These are phyloP conservation scores for Coleophoma crateriformis DNA, from an alignment of 2,329 filamentous ascomycete genomes.

Conservation along the genomic window DNA sequence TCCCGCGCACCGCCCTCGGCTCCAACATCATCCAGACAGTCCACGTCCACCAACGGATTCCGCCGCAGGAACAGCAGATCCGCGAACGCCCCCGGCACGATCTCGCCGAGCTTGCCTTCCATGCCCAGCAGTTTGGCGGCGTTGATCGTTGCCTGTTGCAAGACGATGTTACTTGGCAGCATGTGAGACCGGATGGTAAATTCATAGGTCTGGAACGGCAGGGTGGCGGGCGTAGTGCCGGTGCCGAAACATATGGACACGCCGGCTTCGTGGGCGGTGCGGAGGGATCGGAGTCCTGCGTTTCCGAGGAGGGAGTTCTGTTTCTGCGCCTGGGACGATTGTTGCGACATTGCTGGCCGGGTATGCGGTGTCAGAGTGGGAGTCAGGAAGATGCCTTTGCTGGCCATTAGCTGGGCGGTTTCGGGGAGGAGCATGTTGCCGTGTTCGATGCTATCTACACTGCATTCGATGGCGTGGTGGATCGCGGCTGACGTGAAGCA, in stretches of 20 bases:
- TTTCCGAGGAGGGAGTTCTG: conserved; percentile 46
- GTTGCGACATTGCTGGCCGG: conserved; percentile 39
- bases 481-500: conserved; percentile 51
- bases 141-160: conserved; percentile 46
- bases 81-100: conserved; percentile 44
- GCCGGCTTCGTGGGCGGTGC: conserved; percentile 43
- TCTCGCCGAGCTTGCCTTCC: conserved; percentile 40
- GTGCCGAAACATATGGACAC: conserved; percentile 51
- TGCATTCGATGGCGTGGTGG: conserved; percentile 47
- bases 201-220: conserved; percentile 41
- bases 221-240: conserved; percentile 45
- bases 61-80: conserved; percentile 46
- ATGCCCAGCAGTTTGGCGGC: conserved; percentile 42
- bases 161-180: conserved; percentile 33
- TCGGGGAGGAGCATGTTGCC: conserved; percentile 58
- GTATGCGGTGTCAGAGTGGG: conserved; percentile 49
- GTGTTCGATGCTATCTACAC: conserved; percentile 51
- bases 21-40: conserved; percentile 35
- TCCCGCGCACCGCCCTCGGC: no score
- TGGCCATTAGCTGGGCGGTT: conserved; percentile 44
- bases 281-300: conserved; percentile 38
- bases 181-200: conserved; percentile 39
- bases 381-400: conserved; percentile 42
- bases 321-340: conserved; percentile 35
- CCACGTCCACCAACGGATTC: conserved; percentile 51